Base-by-base conservation (phyloP, 164 flowering plant species). In the Chloranthus sessilifolius region DNA sequence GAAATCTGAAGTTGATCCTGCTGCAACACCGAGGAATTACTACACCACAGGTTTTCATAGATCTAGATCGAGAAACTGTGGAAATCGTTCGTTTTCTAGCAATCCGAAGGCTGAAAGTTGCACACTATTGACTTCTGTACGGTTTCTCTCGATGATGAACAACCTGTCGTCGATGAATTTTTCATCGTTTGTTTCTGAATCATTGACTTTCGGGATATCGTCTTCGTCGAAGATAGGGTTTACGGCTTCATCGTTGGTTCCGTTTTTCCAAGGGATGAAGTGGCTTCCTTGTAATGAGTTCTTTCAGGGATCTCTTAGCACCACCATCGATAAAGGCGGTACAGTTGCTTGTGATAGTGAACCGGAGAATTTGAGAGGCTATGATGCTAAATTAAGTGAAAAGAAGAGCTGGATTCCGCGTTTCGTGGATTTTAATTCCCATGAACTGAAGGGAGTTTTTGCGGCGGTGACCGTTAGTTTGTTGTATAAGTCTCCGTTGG, bases 391-490 rank as follows among this genome's bases (percentile, higher is more conserved):
- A 29, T 45, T 10, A 8, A 44, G 51, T 27, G 65, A 38, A 27
- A 64, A 16, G 59, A 70, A 47, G 27, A 51, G 71, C 26, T 87
- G 85, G 87, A 3, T 77, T 1, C 63, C 78, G 0, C 58, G 56
- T 59, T 29, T 78, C 58, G 47, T 68, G 55, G 66, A 41, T 61
- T 29, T 51, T 2, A 74, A 72, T 44, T 75, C 89, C 7, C 84
- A 78, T 30, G 87, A 84, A 56, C 83, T 79, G 0, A 94, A 82
- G 72, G 85, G 86, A n/a, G 69, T 70, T 19, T 74, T 85, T 23
- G 82, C 97, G 0, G 91, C 95, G 8, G 42, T 85, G 43, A 88
- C 96, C 28, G 96, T 89, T 38, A 66, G 64, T 22, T 27, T 94
- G 25, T 48, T 94, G 38, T 81, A 72, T 40, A 67, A 61, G 49